phyloP scores from a whole-genome alignment of 2,329 filamentous ascomycete species.

The Xylaria sp. region DNA sequence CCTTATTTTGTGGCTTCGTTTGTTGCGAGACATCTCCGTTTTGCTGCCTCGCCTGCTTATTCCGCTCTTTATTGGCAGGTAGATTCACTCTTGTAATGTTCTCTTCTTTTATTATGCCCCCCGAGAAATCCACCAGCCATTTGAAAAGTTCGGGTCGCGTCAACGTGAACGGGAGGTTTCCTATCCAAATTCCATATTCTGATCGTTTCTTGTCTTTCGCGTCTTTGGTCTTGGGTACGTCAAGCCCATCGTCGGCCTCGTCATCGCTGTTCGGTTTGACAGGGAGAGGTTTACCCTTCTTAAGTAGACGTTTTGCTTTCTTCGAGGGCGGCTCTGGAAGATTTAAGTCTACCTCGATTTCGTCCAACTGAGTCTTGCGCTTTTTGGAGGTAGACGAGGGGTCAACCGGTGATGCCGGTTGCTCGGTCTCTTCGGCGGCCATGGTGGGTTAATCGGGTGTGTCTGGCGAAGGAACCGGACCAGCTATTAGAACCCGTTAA shows the following conservation, averaged over 20 bases:
- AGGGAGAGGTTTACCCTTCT: conserved; percentile 74
- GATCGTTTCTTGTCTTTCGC: conserved; percentile 67
- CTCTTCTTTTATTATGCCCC: conserved; percentile 67
- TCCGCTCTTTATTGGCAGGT: conserved; percentile 61
- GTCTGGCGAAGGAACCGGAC: not conserved
- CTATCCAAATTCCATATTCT: conserved; percentile 90
- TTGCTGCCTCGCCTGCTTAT: conserved; percentile 22
- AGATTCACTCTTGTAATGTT: conserved; percentile 86
- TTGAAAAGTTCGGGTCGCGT: conserved; percentile 75
- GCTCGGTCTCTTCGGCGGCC: conserved; percentile 24
- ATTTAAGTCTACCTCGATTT: conserved; percentile 87
- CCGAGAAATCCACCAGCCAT: conserved; percentile 78
- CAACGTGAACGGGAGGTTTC: conserved; percentile 86
- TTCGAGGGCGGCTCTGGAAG: conserved; percentile 96
- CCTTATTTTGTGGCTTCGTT: conserved; percentile 71
- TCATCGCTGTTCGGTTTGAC: conserved; percentile 50
- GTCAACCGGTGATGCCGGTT: conserved; percentile 21
- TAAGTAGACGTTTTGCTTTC: conserved; percentile 85
- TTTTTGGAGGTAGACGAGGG: conserved; percentile 58
- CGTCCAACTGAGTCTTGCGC: conserved; percentile 72
- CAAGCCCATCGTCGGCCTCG: conserved; percentile 44
- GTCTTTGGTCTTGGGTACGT: conserved; percentile 41
- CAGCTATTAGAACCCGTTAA: not conserved
- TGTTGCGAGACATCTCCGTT: conserved; percentile 35
- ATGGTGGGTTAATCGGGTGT: conserved; percentile 10